Evolutionary conservation across 495 filamentous ascomycete species (phyloP).

Genomic region (Physcia stellaris): DNA sequence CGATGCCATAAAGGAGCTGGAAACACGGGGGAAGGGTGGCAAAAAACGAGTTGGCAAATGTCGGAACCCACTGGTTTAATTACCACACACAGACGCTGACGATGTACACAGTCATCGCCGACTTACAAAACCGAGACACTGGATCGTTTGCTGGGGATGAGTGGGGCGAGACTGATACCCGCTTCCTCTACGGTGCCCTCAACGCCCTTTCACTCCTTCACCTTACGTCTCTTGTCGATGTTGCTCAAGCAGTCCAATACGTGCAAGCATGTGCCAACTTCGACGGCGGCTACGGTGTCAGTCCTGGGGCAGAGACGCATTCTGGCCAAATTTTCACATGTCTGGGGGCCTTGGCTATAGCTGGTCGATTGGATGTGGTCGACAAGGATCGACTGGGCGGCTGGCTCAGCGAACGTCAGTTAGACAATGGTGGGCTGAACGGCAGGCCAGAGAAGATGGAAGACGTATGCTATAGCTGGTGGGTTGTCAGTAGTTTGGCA

Average conservation of each 20-base stretch:
- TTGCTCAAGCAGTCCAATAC: slow-evolving; percentile 64
- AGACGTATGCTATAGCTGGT: slow-evolving; percentile 98
- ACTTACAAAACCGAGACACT: slow-evolving; percentile 62
- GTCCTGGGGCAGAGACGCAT: slow-evolving; percentile 83
- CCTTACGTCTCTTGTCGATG: slow-evolving; percentile 55
- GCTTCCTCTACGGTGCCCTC: slow-evolving; percentile 81
- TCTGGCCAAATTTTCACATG: slow-evolving; percentile 91
- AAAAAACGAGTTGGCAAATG: slow-evolving; percentile 60
- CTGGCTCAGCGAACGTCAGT: slow-evolving; percentile 89
- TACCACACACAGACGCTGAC: slow-evolving; percentile 2
- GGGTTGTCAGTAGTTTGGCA: slow-evolving; percentile 77
- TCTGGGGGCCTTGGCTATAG: slow-evolving; percentile 76
- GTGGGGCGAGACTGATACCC: slow-evolving; percentile 91
- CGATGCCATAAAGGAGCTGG: slow-evolving; percentile 74
- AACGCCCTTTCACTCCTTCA: slow-evolving; percentile 74
- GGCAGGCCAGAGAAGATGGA: slow-evolving; percentile 90
- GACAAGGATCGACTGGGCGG: slow-evolving; percentile 66
- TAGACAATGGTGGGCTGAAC: slow-evolving; percentile 78
- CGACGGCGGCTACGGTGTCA: slow-evolving; percentile 84
- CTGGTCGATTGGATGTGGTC: slow-evolving; percentile 67
- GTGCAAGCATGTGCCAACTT: slow-evolving; percentile 74
- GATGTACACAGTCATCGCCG: slow-evolving; percentile 51
- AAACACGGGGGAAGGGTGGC: slow-evolving; percentile 48
- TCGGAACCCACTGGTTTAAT: slow-evolving; percentile 28
- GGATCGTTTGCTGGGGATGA: slow-evolving; percentile 87